Evolutionary conservation across 2,329 filamentous ascomycete genomes (phyloP), one percentile per base, ranked within the genome.

Genomic region (Nemania abortiva): DNA sequence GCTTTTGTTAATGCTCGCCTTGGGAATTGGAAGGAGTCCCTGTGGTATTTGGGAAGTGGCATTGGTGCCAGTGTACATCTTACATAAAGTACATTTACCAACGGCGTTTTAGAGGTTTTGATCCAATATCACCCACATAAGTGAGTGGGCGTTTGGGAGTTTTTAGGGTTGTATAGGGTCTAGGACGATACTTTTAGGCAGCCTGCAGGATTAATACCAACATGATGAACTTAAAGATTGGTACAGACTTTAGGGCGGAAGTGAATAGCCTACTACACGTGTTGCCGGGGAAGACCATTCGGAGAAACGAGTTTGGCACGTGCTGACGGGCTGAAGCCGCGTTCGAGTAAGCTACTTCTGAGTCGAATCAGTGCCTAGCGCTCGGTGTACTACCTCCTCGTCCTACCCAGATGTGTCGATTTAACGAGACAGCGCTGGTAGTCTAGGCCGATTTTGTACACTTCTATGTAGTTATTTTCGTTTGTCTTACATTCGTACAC

Each of bases 1-100:
- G 96, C 95, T 0, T 84, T 90, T 50, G 92, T 97, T 1, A 90
- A 89, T 0, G 84, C 98, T 6, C 86, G 88, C 73, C 82, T 98
- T 65, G 93, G 92, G 9, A 82, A 88, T 75, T 98, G 93, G 90
- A 87, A 84, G 60, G 90, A 96, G 79, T 84, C 82, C 27, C 80
- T 98, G 15, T 89, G 90, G 84, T 95, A 93, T 76, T 81, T 84
- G 39, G 92, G 92, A 0, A 85, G 84, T 69, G 91, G 91, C 0
- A 92, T 95, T 71, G 91, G 90, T 13, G 91, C 92, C 53, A 68
- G 53, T 55, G 53, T 74, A 34, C 72, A 71, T 65, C 65, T 73
- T 27, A 72, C 71, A 29, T 73, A 59, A 69, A 52, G 24, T 7
- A 52, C 22, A 27, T 53, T 37, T 29, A 6, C 3, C 34, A 54